phyloP scores from a whole-genome alignment of 257 asterid species.

The Parsonsia alboflavescens region DNA sequence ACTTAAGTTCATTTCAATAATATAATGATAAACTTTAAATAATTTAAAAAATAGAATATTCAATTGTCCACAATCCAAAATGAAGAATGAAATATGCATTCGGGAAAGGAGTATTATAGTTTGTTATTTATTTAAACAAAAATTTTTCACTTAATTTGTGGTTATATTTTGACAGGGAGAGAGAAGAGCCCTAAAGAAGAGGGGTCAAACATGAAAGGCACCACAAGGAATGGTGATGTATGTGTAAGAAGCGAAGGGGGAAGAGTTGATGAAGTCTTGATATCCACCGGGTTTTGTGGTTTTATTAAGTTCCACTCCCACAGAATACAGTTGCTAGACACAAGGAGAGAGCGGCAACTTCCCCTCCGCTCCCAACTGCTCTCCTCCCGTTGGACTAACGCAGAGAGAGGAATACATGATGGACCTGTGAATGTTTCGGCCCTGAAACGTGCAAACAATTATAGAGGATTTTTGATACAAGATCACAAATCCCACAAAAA shows the following conservation, averaged over 20 bases:
- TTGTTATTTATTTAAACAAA: no score
- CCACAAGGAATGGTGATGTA: slow-evolving; percentile 18
- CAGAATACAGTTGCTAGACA: slow-evolving; percentile 27
- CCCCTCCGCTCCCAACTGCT: slow-evolving; percentile 1
- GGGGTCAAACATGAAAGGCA: slow-evolving; percentile 7
- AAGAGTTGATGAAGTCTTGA: slow-evolving; percentile 4
- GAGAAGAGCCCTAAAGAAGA: slow-evolving; percentile 11
- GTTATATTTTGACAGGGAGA: not conserved
- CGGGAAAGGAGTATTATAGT: no score
- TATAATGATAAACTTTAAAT: no score
- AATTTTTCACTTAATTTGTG: no score
- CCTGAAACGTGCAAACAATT: not conserved
- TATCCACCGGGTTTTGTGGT: slow-evolving; percentile 2
- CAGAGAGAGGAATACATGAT: not conserved
- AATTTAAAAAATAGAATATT: no score
- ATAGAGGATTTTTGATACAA: not conserved
- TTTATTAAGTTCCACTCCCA: slow-evolving; percentile 1
- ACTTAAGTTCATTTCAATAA: no score
- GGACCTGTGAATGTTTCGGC: not conserved
- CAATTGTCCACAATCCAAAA: no score
- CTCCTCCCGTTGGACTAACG: not conserved
- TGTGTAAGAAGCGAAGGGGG: not conserved
- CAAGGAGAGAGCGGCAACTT: slow-evolving; percentile 44
- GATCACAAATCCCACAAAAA: not conserved
- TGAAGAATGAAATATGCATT: no score